phyloP scores from a whole-genome alignment of 169 alveolate species.

The Perkinsus olseni region DNA sequence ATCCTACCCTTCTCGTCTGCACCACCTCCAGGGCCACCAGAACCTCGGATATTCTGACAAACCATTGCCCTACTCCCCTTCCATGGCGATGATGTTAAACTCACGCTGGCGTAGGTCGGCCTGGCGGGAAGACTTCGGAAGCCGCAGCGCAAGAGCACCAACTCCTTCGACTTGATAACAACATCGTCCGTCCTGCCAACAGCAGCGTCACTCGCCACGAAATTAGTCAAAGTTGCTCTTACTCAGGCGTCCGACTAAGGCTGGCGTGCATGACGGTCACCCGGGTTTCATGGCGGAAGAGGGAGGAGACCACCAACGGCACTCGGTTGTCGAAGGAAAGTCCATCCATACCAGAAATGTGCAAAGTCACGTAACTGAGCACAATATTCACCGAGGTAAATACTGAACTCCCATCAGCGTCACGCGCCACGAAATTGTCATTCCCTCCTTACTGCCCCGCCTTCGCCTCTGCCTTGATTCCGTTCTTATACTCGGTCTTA shows the following conservation, averaged over 20 bases:
- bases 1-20: not conserved
- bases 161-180: constrained; percentile 34
- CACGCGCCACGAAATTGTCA: not conserved
- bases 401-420: not conserved
- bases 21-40: not conserved
- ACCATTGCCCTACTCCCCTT: too few relatives aligned
- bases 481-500: not conserved
- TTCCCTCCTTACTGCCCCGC: not conserved
- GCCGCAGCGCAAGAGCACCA: constrained; percentile 34
- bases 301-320: constrained; percentile 33
- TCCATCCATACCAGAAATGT: not conserved
- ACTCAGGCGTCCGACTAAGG: not conserved
- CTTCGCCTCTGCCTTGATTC: not conserved
- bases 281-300: constrained; percentile 34
- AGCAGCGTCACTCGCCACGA: not conserved
- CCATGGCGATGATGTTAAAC: too few relatives aligned
- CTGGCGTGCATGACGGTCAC: constrained; percentile 36
- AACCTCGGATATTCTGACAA: not conserved
- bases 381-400: not conserved
- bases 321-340: not conserved
- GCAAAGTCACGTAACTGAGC: not conserved
- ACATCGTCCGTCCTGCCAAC: constrained; percentile 3
- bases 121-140: constrained; percentile 23
- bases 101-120: not conserved
- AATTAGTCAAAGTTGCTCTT: not conserved